Conservation (phyloP, 2,329 filamentous ascomycete genomes). For the Epichloe gansuensis region DNA sequence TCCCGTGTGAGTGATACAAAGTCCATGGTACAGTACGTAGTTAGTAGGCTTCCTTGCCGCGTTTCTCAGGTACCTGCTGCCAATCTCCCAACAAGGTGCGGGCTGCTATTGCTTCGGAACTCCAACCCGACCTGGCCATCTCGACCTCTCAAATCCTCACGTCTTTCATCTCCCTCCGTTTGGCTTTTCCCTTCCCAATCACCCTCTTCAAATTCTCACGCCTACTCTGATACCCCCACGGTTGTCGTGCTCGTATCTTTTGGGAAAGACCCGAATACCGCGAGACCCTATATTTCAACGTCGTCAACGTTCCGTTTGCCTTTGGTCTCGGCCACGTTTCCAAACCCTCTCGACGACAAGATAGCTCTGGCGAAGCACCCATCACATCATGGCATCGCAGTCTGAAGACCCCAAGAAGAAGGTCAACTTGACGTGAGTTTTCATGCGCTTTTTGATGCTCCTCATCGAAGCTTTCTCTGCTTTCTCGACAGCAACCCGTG, state of each 20-base stretch:
- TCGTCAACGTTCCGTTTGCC: background rate
- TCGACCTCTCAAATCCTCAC: slow-evolving; percentile 12
- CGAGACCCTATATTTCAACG: background rate
- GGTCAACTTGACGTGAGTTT: slow-evolving; percentile 65
- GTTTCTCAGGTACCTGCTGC: background rate
- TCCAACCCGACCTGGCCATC: slow-evolving; percentile 10
- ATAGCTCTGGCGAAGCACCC: slow-evolving; percentile 17
- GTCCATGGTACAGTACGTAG: background rate
- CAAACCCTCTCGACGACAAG: slow-evolving; percentile 12
- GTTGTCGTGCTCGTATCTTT: background rate
- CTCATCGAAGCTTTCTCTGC: background rate
- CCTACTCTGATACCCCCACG: slow-evolving; percentile 2
- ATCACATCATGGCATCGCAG: slow-evolving; percentile 56
- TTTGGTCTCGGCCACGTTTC: slow-evolving; percentile 11
- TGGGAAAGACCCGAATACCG: background rate
- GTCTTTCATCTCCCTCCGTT: slow-evolving; percentile 6
- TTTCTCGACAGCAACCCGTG: background rate
- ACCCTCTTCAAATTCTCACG: slow-evolving; percentile 7
- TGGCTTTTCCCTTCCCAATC: background rate
- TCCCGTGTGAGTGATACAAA: slow-evolving; percentile 5
- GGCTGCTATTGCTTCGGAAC: background rate
- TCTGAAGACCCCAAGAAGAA: slow-evolving; percentile 63
- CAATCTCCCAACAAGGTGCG: background rate
- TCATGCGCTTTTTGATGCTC: slow-evolving; percentile 8
- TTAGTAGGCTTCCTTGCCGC: background rate